These are phyloP conservation scores for Tardiomyces blankii DNA, from an alignment of 1,139 yeast genomes.

Conservation along the genomic window DNA sequence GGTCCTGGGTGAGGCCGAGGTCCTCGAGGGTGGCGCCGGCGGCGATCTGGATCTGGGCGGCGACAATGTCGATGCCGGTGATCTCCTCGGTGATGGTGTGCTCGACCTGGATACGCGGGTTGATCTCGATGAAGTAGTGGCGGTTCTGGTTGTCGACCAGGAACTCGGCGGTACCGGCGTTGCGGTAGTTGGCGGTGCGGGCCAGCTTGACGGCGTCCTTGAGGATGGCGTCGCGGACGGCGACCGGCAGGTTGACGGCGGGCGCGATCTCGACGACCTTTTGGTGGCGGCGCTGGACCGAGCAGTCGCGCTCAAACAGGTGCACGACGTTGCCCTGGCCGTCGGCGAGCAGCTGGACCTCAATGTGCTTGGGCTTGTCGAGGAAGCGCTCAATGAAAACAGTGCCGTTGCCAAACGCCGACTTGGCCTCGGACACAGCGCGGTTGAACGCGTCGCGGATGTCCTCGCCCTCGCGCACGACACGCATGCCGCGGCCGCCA, in stretches of 20 bases:
- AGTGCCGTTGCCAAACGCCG: constrained; percentile 96
- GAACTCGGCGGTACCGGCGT: constrained; percentile 99
- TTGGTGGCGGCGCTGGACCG: constrained; percentile 98
- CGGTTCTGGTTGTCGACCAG: constrained; percentile 88
- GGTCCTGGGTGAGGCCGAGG: constrained; percentile 77
- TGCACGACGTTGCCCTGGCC: constrained; percentile 91
- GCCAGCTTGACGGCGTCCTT: constrained; percentile 94
- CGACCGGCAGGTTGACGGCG: constrained; percentile 78
- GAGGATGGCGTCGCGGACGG: constrained; percentile 81
- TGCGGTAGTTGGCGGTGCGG: constrained; percentile 75
- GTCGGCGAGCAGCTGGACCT: constrained; percentile 93
- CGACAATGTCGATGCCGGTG: constrained; percentile 95
- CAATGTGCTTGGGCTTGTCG: constrained; percentile 94
- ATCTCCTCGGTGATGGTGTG: constrained; percentile 98
- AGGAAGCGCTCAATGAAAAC: constrained; percentile 94
- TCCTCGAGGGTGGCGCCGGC: constrained; percentile 95
- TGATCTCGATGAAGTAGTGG: constrained; percentile 95
- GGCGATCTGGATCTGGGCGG: constrained; percentile 98
- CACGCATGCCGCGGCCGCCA: constrained; percentile 99
- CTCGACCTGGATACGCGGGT: constrained; percentile 98
- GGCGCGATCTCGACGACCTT: constrained; percentile 99
- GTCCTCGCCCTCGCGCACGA: constrained; percentile 93
- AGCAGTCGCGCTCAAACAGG: constrained; percentile 95
- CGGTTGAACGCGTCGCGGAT: constrained; percentile 85
- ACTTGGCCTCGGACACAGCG: constrained; percentile 88